These are phyloP conservation scores for Elongisporangium prolatum DNA, from an alignment of 352 stramenopile genomes.

Conservation along the genomic window DNA sequence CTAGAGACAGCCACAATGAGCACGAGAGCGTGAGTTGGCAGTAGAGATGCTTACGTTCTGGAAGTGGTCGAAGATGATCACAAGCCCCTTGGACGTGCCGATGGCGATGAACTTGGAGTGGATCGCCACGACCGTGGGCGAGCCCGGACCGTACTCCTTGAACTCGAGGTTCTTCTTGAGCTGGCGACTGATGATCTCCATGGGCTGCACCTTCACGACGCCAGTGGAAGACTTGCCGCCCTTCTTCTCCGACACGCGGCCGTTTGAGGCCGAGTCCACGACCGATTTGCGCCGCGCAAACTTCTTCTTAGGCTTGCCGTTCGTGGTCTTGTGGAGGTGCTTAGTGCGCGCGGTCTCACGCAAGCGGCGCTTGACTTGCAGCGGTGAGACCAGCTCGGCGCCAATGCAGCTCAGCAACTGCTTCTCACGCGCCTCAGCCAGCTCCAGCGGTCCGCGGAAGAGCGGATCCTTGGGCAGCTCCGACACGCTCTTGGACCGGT, in stretches of 20 bases:
- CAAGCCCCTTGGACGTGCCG: constrained; percentile 91
- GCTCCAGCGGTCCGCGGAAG: constrained; percentile 63
- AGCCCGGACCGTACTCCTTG: constrained; percentile 86
- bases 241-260: constrained; percentile 20
- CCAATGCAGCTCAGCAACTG: constrained; percentile 79
- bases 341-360: constrained; percentile 58
- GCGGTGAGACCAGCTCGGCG: constrained; percentile 73
- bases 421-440: constrained; percentile 75
- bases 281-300: constrained; percentile 40
- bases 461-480: constrained; percentile 28
- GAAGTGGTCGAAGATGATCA: constrained; percentile 97
- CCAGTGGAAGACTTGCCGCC: constrained; percentile 42
- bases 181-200: constrained; percentile 88
- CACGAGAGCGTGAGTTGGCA: background rate
- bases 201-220: constrained; percentile 87
- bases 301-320: constrained; percentile 27
- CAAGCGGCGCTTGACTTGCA: constrained; percentile 79
- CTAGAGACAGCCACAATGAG: constrained; percentile 12
- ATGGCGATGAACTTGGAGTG: constrained; percentile 97
- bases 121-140: constrained; percentile 91
- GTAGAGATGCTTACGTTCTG: constrained; percentile 65
- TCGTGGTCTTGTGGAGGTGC: constrained; percentile 33
- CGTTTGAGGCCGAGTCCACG: constrained; percentile 21
- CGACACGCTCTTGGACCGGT: constrained; percentile 35
- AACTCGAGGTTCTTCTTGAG: constrained; percentile 91